Percentiles rank a stretch among this genome's conserved stretches.
Evolutionary conservation across 192 early-diverging fungal genomes (phyloP).

Genomic region (Jimgerdemannia flammicorona): DNA sequence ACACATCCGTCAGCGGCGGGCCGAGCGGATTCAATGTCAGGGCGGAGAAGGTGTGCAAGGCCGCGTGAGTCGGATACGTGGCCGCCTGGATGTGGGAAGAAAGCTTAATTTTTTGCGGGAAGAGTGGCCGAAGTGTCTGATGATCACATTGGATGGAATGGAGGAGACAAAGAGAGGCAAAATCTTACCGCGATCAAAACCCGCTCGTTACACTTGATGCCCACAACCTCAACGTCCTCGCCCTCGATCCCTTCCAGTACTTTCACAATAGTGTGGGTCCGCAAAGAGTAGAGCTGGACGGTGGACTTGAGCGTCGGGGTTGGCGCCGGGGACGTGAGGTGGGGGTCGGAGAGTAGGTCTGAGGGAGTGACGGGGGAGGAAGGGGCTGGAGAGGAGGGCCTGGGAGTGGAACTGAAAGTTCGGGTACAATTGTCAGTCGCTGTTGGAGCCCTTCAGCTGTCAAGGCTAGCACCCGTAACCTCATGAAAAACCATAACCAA

Average conservation of each 20-base stretch:
- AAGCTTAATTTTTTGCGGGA: neutral
- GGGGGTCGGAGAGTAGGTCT: neutral
- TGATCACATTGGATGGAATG: neutral
- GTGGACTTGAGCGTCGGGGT: neutral
- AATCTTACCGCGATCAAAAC: slow-evolving; percentile 59
- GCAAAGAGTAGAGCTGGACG: slow-evolving; percentile 56
- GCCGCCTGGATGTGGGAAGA: neutral
- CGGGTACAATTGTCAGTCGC: too few relatives aligned
- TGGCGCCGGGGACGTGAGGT: neutral
- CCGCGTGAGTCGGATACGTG: slow-evolving; percentile 3
- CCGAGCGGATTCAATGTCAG: slow-evolving; percentile 28
- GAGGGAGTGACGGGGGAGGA: neutral
- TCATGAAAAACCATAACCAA: neutral
- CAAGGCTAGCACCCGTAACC: too few relatives aligned
- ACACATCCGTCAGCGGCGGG: slow-evolving; percentile 46
- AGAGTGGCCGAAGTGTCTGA: neutral
- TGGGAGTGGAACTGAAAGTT: neutral
- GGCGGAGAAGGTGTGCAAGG: slow-evolving; percentile 48
- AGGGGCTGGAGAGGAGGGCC: neutral
- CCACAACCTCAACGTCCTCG: slow-evolving; percentile 35
- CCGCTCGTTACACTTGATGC: slow-evolving; percentile 53
- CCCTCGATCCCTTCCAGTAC: slow-evolving; percentile 40
- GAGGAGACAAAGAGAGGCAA: neutral
- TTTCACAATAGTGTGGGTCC: slow-evolving; percentile 43
- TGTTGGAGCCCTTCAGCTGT: too few relatives aligned